Percentiles rank a stretch among this genome's conserved stretches.
Evolutionary conservation across 768 basidiomycete genomes (phyloP).

Genomic region (Lentinula guzmanii): DNA sequence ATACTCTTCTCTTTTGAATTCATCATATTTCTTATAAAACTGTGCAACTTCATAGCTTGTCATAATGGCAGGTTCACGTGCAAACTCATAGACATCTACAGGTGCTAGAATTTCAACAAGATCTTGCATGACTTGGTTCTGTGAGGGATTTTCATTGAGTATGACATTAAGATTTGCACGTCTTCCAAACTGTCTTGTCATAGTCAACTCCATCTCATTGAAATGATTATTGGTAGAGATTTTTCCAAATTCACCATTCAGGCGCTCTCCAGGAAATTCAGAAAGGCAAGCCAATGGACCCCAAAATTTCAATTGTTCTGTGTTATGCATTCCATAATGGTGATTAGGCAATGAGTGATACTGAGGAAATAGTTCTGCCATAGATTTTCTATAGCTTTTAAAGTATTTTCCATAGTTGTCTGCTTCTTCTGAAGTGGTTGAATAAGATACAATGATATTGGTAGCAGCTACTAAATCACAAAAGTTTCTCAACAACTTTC

Average conservation of each 20-base stretch:
- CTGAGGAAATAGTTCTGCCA: slow-evolving; percentile 6
- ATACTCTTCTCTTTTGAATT: not conserved
- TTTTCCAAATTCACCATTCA: slow-evolving; percentile 11
- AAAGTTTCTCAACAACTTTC: slow-evolving; percentile 7
- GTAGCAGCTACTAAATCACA: slow-evolving; percentile 12
- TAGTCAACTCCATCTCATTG: slow-evolving; percentile 13
- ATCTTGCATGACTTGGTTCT: not conserved
- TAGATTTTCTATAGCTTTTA: slow-evolving; percentile 6
- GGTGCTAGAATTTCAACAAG: slow-evolving; percentile 6
- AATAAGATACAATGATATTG: slow-evolving; percentile 11
- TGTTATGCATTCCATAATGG: slow-evolving; percentile 13
- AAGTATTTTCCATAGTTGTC: slow-evolving; percentile 7
- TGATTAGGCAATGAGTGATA: slow-evolving; percentile 10
- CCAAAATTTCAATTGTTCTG: slow-evolving; percentile 12
- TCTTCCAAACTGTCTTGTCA: slow-evolving; percentile 9
- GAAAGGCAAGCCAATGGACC: slow-evolving; percentile 11
- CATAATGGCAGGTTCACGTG: not conserved
- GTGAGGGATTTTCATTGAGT: slow-evolving; percentile 3
- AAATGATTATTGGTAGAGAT: slow-evolving; percentile 11
- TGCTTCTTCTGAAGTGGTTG: slow-evolving; percentile 10
- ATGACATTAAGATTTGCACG: not conserved
- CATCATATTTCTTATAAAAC: not conserved
- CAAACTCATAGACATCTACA: not conserved
- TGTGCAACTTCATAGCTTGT: not conserved
- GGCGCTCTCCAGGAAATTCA: slow-evolving; percentile 13